Evolutionary conservation across 2,329 filamentous ascomycete species (phyloP).

Genomic region (Trichoderma lentiforme): DNA sequence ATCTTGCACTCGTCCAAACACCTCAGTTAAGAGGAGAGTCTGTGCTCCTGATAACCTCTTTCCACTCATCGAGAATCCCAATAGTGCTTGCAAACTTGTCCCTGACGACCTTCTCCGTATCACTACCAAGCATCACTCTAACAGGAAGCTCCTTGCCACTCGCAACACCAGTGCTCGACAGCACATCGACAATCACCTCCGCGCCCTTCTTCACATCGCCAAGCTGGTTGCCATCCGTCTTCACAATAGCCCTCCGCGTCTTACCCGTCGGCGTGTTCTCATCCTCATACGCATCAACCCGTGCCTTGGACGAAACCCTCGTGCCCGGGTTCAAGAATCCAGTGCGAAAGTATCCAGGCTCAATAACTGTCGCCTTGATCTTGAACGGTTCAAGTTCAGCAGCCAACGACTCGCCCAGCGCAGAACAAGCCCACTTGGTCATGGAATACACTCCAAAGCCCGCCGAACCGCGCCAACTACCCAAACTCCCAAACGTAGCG

Average conservation of each 20-base stretch:
- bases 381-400: slow-evolving; percentile 45
- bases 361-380: slow-evolving; percentile 41
- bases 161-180: slow-evolving; percentile 49
- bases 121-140: slow-evolving; percentile 53
- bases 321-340: slow-evolving; percentile 41
- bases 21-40: slow-evolving; percentile 20
- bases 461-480: slow-evolving; percentile 39
- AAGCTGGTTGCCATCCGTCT: slow-evolving; percentile 46
- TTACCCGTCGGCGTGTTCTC: slow-evolving; percentile 29
- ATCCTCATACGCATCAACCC: slow-evolving; percentile 33
- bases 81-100: slow-evolving; percentile 43
- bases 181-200: slow-evolving; percentile 51
- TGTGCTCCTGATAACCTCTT: slow-evolving; percentile 30
- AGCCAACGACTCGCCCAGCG: slow-evolving; percentile 42
- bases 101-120: slow-evolving; percentile 42
- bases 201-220: slow-evolving; percentile 55
- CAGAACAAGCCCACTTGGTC: slow-evolving; percentile 46
- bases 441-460: slow-evolving; percentile 40
- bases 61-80: slow-evolving; percentile 48
- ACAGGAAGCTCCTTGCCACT: slow-evolving; percentile 49
- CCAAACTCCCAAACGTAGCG: slow-evolving; percentile 47
- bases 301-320: slow-evolving; percentile 26
- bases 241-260: slow-evolving; percentile 30
- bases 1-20: neutral
- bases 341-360: slow-evolving; percentile 54